These are phyloP conservation scores for Cladosporium phlei DNA, from an alignment of 2,329 filamentous ascomycete species.

Conservation along the genomic window DNA sequence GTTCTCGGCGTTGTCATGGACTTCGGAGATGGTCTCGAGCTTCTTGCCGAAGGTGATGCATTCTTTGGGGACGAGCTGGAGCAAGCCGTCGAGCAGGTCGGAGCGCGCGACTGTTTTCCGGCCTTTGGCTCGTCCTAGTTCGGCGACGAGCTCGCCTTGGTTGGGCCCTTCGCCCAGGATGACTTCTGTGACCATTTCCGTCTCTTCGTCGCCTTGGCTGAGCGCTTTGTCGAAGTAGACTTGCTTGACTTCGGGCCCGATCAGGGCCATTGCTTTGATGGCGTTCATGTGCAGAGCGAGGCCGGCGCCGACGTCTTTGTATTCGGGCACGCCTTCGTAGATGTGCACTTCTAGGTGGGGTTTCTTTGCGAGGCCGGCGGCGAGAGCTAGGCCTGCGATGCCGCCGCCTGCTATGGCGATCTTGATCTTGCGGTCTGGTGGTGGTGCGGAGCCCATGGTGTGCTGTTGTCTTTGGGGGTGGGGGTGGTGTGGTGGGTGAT, in stretches of 20 bases:
- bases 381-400: conserved; percentile 48
- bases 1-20: conserved; percentile 28
- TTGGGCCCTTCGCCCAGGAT: conserved; percentile 30
- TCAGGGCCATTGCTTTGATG: conserved; percentile 44
- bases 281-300: conserved; percentile 52
- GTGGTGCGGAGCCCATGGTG: conserved; percentile 8
- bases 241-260: conserved; percentile 35
- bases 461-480: background rate
- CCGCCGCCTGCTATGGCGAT: conserved; percentile 49
- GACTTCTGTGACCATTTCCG: conserved; percentile 32
- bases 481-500: background rate
- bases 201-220: conserved; percentile 39
- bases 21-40: conserved; percentile 32
- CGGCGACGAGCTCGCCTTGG: conserved; percentile 40
- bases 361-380: conserved; percentile 43
- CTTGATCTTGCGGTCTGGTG: conserved; percentile 27
- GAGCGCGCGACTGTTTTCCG: conserved; percentile 40
- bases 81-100: conserved; percentile 47
- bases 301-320: conserved; percentile 46
- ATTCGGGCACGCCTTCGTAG: conserved; percentile 47
- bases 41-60: conserved; percentile 43
- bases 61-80: conserved; percentile 40
- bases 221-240: conserved; percentile 48
- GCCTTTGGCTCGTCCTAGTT: conserved; percentile 33
- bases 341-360: conserved; percentile 43